These are phyloP conservation scores for Rhododendron mucronatum DNA, from an alignment of 148 eudicot species.

Conservation along the genomic window DNA sequence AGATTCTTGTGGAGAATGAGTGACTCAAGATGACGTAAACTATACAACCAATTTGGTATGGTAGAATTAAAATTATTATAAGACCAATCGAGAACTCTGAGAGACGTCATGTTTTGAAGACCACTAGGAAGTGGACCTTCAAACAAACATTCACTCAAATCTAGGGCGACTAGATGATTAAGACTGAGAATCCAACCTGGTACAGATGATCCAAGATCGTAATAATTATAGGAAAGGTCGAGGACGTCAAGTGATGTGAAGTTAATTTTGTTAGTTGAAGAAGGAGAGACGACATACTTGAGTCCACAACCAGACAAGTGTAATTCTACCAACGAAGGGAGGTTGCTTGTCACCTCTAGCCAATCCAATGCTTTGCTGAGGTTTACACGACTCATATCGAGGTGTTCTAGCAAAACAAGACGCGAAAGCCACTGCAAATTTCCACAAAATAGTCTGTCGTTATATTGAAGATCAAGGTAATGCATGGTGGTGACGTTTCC, in stretches of 20 bases:
- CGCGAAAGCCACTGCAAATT: constrained; percentile 1
- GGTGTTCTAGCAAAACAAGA: not conserved
- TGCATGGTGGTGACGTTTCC: no score
- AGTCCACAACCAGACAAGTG: no score
- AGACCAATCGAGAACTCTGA: not conserved
- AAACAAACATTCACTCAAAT: not conserved
- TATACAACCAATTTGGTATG: not conserved
- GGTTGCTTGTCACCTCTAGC: not conserved
- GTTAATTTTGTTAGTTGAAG: not conserved
- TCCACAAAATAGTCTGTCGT: no score
- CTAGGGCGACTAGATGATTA: not conserved
- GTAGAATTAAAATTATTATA: not conserved
- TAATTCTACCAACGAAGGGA: not conserved
- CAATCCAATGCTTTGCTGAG: not conserved
- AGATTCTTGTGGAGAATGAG: not conserved
- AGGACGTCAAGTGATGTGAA: not conserved
- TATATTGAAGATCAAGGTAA: no score
- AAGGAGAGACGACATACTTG: not conserved
- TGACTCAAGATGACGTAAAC: not conserved
- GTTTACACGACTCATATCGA: not conserved
- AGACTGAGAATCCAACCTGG: not conserved
- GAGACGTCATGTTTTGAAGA: not conserved
- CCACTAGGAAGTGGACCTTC: not conserved
- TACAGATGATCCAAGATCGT: no score
- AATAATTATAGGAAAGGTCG: not conserved